Conservation (phyloP, 2,329 filamentous ascomycete genomes). For the Colletotrichum sansevieriae region DNA sequence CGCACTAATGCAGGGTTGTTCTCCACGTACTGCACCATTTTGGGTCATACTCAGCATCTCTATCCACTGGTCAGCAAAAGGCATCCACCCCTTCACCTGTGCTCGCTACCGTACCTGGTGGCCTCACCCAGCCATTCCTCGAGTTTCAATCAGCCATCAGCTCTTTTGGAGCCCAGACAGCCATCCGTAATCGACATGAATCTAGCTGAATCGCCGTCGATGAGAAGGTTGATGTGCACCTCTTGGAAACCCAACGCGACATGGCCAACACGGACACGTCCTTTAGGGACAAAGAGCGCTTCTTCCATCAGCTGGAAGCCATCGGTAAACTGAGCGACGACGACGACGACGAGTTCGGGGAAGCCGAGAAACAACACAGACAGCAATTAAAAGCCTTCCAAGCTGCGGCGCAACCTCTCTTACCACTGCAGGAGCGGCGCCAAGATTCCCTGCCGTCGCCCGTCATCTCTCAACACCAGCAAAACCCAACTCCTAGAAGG, state of each 20-base stretch:
- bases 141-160: background rate
- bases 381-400: constrained; percentile 22
- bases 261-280: constrained; percentile 44
- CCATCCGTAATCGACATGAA: constrained; percentile 31
- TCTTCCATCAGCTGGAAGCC: constrained; percentile 58
- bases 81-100: constrained; percentile 24
- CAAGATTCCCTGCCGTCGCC: constrained; percentile 1
- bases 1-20: constrained; percentile 30
- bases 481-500: constrained; percentile 16
- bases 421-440: constrained; percentile 33
- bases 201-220: background rate
- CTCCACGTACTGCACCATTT: constrained; percentile 21
- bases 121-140: background rate
- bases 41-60: constrained; percentile 14
- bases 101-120: background rate
- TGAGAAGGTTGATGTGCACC: constrained; percentile 18
- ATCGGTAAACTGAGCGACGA: constrained; percentile 44
- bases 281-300: constrained; percentile 59
- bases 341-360: constrained; percentile 49
- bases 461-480: constrained; percentile 5
- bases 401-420: constrained; percentile 21
- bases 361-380: constrained; percentile 43
- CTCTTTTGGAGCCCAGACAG: constrained; percentile 13
- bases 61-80: constrained; percentile 22
- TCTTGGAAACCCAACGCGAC: constrained; percentile 12